phyloP scores from a whole-genome alignment of 2,329 filamentous ascomycete species.

The Fusarium nisikadoi region DNA sequence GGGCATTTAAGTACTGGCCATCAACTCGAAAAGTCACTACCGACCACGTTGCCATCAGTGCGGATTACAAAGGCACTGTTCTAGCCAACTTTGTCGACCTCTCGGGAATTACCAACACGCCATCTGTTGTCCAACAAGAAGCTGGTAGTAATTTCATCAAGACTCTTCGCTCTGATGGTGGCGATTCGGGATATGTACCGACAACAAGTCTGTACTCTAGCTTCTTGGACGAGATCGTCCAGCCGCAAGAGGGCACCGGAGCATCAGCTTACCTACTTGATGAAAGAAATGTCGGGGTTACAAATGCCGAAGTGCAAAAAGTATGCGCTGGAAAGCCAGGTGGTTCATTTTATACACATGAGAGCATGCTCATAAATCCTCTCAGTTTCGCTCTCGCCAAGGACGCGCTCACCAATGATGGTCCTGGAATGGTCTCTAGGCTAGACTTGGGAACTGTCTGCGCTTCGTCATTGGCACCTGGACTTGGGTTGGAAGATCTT shows the following conservation, averaged over 20 bases:
- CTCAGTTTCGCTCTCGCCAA: constrained; percentile 6
- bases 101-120: background rate
- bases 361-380: constrained; percentile 2
- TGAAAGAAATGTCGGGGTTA: background rate
- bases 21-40: constrained; percentile 1
- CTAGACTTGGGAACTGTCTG: background rate
- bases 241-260: background rate
- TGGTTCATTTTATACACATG: constrained; percentile 14
- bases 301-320: constrained; percentile 3
- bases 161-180: background rate
- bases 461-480: background rate
- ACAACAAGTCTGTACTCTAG: constrained; percentile 18
- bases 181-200: constrained; percentile 6
- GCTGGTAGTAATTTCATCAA: constrained; percentile 4
- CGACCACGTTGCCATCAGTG: constrained; percentile 11
- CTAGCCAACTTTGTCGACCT: background rate
- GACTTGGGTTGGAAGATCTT: background rate
- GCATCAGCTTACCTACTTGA: constrained; percentile 12
- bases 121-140: constrained; percentile 8
- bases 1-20: constrained; percentile 25
- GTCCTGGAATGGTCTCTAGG: background rate
- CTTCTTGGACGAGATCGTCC: constrained; percentile 4
- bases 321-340: background rate
- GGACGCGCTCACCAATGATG: background rate
- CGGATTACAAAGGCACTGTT: constrained; percentile 8